A percentile compares a stretch with the other conserved stretches of the same genome.
Evolutionary conservation across 2,329 filamentous ascomycete genomes (phyloP).

Genomic region (Sporothrix euskadiensis): DNA sequence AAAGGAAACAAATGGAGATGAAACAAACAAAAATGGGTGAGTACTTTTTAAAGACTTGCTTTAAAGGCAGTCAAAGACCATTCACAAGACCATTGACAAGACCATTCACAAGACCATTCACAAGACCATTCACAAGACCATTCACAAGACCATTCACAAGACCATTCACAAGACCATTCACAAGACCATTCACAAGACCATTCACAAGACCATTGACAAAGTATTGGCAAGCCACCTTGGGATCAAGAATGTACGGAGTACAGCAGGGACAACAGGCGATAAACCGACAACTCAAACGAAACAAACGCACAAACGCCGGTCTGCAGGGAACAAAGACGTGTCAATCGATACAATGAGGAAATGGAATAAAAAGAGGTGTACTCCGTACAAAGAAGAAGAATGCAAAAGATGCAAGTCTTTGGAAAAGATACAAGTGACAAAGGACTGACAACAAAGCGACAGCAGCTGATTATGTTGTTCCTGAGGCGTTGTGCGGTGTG

Average conservation of each 20-base stretch:
- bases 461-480: neutral
- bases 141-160: neutral
- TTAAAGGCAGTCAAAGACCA: neutral
- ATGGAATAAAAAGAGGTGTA: neutral
- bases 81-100: neutral
- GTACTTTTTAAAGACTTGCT: neutral
- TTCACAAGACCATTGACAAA: neutral
- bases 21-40: neutral
- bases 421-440: slow-evolving; percentile 7
- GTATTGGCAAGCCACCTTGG: neutral
- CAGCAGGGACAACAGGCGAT: neutral
- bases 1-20: neutral
- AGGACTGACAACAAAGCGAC: neutral
- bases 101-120: neutral
- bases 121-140: neutral
- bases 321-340: neutral
- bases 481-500: slow-evolving; percentile 8
- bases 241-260: too few species aligned
- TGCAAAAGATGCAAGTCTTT: neutral
- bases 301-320: neutral
- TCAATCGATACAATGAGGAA: neutral
- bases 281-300: neutral
- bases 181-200: neutral
- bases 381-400: neutral
- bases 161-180: neutral